Percentiles rank a stretch among this genome's conserved stretches.
Conservation (phyloP, 257 asterid species). For the Solanum dulcamara region DNA sequence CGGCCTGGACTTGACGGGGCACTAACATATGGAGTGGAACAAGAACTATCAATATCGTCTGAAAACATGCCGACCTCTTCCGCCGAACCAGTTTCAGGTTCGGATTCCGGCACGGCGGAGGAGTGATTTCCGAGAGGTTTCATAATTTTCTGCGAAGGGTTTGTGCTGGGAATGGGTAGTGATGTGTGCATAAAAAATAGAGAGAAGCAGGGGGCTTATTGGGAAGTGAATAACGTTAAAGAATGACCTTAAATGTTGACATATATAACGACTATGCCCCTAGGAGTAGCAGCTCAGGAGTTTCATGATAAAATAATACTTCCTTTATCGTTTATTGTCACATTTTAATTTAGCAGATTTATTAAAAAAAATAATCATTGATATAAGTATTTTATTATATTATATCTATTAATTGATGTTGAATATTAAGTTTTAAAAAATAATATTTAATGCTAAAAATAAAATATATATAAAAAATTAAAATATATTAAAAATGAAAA, state of each 20-base stretch:
- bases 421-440: no score
- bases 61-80: conserved; percentile 11
- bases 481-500: no score
- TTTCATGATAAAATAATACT: background rate
- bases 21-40: conserved; percentile 89
- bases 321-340: no score
- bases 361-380: no score
- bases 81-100: background rate
- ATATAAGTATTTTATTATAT: no score
- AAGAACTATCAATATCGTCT: conserved; percentile 59
- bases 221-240: background rate
- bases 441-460: no score
- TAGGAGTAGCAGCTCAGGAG: background rate
- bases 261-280: conserved; percentile 29
- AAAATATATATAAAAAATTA: no score
- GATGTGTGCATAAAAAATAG: conserved; percentile 1
- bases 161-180: background rate
- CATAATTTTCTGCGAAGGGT: conserved; percentile 27
- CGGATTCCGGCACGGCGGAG: conserved; percentile 1
- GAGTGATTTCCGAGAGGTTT: conserved; percentile 23
- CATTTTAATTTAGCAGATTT: no score
- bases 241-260: background rate
- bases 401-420: no score
- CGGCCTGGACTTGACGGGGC: conserved; percentile 93
- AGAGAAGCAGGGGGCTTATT: background rate